Evolutionary conservation across 2,329 filamentous ascomycete genomes (phyloP).

Genomic region (Neurospora crassa): DNA sequence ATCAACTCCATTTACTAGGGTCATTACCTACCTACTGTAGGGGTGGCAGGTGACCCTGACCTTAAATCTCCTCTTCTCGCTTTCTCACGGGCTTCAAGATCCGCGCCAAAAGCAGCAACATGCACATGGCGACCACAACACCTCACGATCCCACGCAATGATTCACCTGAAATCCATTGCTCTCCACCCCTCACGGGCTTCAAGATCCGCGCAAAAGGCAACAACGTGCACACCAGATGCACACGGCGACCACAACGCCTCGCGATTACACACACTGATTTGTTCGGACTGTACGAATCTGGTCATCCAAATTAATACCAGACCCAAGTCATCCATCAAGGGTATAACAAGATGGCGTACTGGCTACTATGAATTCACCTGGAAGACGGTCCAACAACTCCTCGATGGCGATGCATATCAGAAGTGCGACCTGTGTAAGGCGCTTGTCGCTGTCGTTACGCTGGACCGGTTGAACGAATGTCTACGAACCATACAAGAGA

Average conservation of each 20-base stretch:
- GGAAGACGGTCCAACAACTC: not conserved
- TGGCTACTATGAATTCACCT: not conserved
- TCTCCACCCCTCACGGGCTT: too few species aligned
- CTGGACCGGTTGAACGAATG: not conserved
- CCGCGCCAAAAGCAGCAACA: too few species aligned
- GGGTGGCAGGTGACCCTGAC: too few species aligned
- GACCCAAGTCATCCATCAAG: not conserved
- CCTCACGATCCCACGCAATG: not conserved
- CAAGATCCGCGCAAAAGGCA: too few species aligned
- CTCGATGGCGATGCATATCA: not conserved
- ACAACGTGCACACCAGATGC: too few species aligned
- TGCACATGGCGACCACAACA: not conserved
- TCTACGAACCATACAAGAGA: not conserved
- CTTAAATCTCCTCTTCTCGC: too few species aligned
- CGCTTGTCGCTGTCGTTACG: not conserved
- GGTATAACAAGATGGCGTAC: too few species aligned
- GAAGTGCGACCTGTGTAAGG: not conserved
- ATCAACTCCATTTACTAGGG: too few species aligned
- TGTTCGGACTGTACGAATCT: not conserved
- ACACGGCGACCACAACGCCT: not conserved
- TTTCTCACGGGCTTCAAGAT: too few species aligned
- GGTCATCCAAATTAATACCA: not conserved
- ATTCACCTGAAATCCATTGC: not conserved
- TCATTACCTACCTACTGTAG: too few species aligned
- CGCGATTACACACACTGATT: not conserved